Evolutionary conservation across 2,329 filamentous ascomycete species (phyloP).

Genomic region (Phaeoacremonium minimum): DNA sequence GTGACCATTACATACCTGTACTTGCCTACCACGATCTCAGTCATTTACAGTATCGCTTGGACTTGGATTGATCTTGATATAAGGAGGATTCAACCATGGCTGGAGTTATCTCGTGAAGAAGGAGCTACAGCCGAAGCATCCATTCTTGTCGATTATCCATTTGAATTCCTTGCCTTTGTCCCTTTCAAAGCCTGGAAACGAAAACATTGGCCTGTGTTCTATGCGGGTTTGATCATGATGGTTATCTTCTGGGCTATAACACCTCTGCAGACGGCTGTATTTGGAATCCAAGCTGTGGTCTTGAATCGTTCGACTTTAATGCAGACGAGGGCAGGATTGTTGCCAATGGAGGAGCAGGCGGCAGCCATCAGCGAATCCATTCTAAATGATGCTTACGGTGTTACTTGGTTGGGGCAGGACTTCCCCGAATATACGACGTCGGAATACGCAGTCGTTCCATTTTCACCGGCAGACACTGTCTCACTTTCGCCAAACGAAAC

Average conservation of each 20-base stretch:
- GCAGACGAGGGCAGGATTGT: slow-evolving; percentile 7
- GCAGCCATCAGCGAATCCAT: slow-evolving; percentile 25
- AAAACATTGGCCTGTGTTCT: slow-evolving; percentile 51
- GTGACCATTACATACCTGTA: slow-evolving; percentile 41
- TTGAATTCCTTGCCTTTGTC: slow-evolving; percentile 25
- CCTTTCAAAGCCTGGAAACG: slow-evolving; percentile 23
- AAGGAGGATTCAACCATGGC: slow-evolving; percentile 56
- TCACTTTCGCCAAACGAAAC: slow-evolving; percentile 11
- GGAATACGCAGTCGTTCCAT: slow-evolving; percentile 37
- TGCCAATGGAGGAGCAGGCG: slow-evolving; percentile 15
- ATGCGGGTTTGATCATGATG: slow-evolving; percentile 39
- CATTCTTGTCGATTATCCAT: slow-evolving; percentile 49
- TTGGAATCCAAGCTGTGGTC: slow-evolving; percentile 31
- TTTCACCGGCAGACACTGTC: slow-evolving; percentile 17
- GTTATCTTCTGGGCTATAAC: slow-evolving; percentile 51
- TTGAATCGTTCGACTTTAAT: slow-evolving; percentile 8
- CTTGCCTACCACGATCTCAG: slow-evolving; percentile 47
- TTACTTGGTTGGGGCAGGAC: slow-evolving; percentile 38
- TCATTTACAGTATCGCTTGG: slow-evolving; percentile 53
- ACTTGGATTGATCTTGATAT: slow-evolving; percentile 56
- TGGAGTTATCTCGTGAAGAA: slow-evolving; percentile 43
- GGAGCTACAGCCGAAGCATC: slow-evolving; percentile 41
- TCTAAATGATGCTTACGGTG: slow-evolving; percentile 38
- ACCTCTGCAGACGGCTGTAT: slow-evolving; percentile 50
- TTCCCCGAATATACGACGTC: slow-evolving; percentile 36